Evolutionary conservation across 2,329 filamentous ascomycete genomes (phyloP).

Genomic region (Scedosporium minutisporum): DNA sequence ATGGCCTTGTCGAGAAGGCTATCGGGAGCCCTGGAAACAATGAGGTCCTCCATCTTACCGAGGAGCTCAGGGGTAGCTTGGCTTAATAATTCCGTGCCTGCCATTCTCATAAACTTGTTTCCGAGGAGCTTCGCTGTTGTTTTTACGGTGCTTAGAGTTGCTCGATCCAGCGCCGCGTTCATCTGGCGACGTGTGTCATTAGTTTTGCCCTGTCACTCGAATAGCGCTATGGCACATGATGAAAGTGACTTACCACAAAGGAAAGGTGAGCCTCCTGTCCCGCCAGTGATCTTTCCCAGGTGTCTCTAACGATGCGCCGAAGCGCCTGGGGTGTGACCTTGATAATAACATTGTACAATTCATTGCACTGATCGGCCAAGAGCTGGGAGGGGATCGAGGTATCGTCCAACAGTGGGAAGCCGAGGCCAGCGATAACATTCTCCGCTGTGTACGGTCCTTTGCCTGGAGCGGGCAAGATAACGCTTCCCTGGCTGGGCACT

Average conservation of each 20-base stretch:
- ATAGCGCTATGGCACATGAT: neutral
- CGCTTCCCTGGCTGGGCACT: neutral
- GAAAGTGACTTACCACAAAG: conserved; percentile 31
- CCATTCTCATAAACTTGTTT: conserved; percentile 27
- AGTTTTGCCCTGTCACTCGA: neutral
- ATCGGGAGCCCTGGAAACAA: conserved; percentile 37
- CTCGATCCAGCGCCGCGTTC: conserved; percentile 38
- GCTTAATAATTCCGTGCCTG: conserved; percentile 30
- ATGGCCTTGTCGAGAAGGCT: conserved; percentile 43
- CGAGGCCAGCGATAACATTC: neutral
- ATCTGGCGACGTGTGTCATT: conserved; percentile 15
- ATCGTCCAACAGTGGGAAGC: neutral
- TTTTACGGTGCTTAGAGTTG: conserved; percentile 24
- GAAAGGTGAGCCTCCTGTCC: conserved; percentile 36
- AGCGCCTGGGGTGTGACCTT: conserved; percentile 29
- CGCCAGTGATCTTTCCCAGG: conserved; percentile 33
- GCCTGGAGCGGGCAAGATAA: neutral
- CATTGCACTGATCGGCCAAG: neutral
- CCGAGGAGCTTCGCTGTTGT: conserved; percentile 37
- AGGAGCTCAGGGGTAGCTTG: conserved; percentile 22
- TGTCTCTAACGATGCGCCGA: conserved; percentile 30
- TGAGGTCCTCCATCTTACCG: conserved; percentile 32
- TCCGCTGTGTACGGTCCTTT: neutral
- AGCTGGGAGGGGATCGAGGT: neutral
- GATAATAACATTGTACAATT: conserved; percentile 17